Evolutionary conservation across 192 early-diverging fungal species (phyloP).

Genomic region (Gamsiella multidivaricata): DNA sequence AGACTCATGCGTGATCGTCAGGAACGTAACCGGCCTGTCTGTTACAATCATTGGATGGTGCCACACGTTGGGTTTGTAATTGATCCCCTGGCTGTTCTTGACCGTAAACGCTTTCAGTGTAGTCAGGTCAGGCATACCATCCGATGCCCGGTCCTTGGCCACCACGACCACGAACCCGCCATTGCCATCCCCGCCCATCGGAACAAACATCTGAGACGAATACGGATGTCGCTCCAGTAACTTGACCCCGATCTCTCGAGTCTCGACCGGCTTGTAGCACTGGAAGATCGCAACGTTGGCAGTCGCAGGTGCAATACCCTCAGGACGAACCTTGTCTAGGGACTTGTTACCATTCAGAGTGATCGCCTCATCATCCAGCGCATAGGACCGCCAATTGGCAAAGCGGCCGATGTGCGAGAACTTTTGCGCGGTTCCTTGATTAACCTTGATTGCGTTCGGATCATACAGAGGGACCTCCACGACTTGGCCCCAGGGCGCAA

Average conservation of each 20-base stretch:
- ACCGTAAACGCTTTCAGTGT: constrained; percentile 83
- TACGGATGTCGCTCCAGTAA: constrained; percentile 87
- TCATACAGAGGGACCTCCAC: constrained; percentile 62
- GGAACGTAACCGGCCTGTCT: constrained; percentile 66
- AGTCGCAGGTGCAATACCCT: constrained; percentile 21
- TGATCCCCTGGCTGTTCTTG: constrained; percentile 79
- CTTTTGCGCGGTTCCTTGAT: constrained; percentile 82
- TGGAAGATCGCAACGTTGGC: constrained; percentile 82
- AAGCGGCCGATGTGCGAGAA: constrained; percentile 74
- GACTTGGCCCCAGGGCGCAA: constrained; percentile 80
- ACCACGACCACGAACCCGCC: constrained; percentile 84
- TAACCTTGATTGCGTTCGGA: constrained; percentile 53
- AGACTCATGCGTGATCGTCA: constrained; percentile 84
- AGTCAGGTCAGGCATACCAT: constrained; percentile 76
- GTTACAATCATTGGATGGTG: constrained; percentile 89
- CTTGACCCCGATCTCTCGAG: constrained; percentile 68
- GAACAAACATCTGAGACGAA: constrained; percentile 89
- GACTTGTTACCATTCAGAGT: constrained; percentile 15
- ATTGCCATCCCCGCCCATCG: constrained; percentile 66
- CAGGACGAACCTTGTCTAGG: constrained; percentile 6
- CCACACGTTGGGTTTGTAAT: constrained; percentile 86
- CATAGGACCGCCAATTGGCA: constrained; percentile 61
- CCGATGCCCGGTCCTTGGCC: constrained; percentile 71
- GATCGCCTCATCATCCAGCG: constrained; percentile 46
- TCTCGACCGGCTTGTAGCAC: constrained; percentile 56